A percentile compares a stretch with the other conserved stretches of the same genome.
Conservation (phyloP, 2,329 filamentous ascomycete genomes). For the Trichoderma aggressivum region DNA sequence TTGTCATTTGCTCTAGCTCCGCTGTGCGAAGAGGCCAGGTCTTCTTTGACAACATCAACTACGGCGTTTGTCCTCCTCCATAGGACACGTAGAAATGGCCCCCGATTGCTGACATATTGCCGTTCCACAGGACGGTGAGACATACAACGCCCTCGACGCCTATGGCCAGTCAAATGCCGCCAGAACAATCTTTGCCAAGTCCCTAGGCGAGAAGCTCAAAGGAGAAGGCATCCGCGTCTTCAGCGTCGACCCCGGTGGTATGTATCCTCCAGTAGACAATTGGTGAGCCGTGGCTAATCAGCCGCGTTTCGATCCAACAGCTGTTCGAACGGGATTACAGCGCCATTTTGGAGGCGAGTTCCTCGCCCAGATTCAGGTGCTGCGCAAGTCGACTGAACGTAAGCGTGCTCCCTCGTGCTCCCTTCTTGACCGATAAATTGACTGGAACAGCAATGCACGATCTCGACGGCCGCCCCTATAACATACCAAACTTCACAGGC, state of each 20-base stretch:
- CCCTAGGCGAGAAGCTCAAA: conserved; percentile 13
- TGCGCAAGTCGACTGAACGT: background rate
- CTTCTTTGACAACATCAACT: conserved; percentile 15
- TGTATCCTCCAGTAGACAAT: background rate
- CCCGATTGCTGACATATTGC: background rate
- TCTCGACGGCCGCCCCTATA: conserved; percentile 9
- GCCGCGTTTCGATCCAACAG: background rate
- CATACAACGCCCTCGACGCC: conserved; percentile 1
- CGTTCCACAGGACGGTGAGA: background rate
- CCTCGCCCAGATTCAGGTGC: background rate
- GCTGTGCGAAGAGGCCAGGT: background rate
- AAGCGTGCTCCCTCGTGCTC: background rate
- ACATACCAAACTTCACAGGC: conserved; percentile 26
- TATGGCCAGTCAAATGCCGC: conserved; percentile 20
- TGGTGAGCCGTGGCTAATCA: background rate
- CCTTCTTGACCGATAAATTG: background rate
- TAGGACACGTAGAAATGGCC: background rate
- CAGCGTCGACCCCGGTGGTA: conserved; percentile 21
- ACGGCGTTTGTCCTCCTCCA: background rate
- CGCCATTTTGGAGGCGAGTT: conserved; percentile 12
- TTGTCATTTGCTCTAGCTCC: conserved; percentile 12
- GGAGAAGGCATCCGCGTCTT: conserved; percentile 15
- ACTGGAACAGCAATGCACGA: background rate
- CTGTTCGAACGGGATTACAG: conserved; percentile 7
- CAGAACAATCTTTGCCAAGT: conserved; percentile 18